These are phyloP conservation scores for Hyaloperonospora arabidopsidis DNA, from an alignment of 352 stramenopile species.

Conservation along the genomic window DNA sequence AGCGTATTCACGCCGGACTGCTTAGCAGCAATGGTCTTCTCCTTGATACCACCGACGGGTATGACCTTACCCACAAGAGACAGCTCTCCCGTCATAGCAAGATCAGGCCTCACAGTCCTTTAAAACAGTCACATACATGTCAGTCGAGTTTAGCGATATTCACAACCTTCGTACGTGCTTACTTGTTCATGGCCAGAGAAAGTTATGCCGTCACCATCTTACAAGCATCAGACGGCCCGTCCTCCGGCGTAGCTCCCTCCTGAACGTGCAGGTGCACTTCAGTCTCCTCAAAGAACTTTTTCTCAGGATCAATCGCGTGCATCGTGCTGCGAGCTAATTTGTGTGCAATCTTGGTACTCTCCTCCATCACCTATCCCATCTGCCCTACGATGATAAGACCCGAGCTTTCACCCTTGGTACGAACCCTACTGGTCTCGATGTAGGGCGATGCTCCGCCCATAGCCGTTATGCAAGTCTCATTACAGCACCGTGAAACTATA, in stretches of 20 bases:
- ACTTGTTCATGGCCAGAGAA: constrained; percentile 90
- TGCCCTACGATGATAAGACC: constrained; percentile 89
- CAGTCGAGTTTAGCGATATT: constrained; percentile 7
- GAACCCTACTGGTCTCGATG: constrained; percentile 90
- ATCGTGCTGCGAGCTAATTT: constrained; percentile 87
- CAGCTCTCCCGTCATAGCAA: constrained; percentile 97
- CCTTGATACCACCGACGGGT: constrained; percentile 98
- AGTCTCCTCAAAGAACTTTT: constrained; percentile 91
- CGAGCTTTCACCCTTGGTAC: constrained; percentile 56
- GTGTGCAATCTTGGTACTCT: constrained; percentile 96
- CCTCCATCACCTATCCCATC: constrained; percentile 98
- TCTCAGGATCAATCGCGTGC: constrained; percentile 59
- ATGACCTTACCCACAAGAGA: constrained; percentile 97
- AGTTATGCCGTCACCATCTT: constrained; percentile 97
- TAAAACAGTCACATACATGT: constrained; percentile 8
- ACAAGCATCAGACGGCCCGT: constrained; percentile 95
- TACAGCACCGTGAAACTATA: too few species aligned
- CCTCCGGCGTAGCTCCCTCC: constrained; percentile 97
- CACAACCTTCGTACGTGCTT: constrained; percentile 16
- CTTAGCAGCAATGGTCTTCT: constrained; percentile 98
- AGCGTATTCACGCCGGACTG: constrained; percentile 92
- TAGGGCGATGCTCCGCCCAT: constrained; percentile 97
- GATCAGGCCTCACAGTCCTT: constrained; percentile 88
- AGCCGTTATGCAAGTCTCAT: too few species aligned
- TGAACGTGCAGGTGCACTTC: constrained; percentile 98